A percentile compares a stretch with the other conserved stretches of the same genome.
Evolutionary conservation across 345 rosid genomes (phyloP).

Genomic region (Citrus inodora): DNA sequence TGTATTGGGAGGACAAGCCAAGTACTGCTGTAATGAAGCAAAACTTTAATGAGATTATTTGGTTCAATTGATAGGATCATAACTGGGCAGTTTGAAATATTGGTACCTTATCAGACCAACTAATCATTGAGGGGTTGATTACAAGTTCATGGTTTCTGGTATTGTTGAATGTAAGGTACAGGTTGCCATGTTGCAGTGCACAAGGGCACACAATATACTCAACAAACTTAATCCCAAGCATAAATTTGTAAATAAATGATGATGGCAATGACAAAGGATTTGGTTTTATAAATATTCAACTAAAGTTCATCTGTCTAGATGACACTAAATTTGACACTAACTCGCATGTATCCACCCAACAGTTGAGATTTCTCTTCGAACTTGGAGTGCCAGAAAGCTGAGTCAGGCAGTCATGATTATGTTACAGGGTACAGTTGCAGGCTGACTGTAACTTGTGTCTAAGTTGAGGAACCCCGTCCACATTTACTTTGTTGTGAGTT

Average conservation of each 20-base stretch:
- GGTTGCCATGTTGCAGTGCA: not conserved
- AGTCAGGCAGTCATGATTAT: not conserved
- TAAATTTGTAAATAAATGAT: not conserved
- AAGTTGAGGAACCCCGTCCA: not conserved
- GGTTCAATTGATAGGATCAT: not conserved
- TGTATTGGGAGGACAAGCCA: not conserved
- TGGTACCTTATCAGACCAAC: not conserved
- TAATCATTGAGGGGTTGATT: not conserved
- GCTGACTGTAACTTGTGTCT: not conserved
- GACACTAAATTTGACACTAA: not conserved
- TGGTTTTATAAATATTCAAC: not conserved
- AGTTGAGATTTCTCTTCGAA: not conserved
- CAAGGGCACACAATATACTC: not conserved
- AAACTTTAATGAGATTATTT: not conserved
- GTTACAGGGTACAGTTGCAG: not conserved
- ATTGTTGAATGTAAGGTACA: conserved; percentile 1
- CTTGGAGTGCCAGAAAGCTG: not conserved
- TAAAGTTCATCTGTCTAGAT: not conserved
- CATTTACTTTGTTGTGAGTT: not conserved
- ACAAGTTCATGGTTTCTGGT: not conserved
- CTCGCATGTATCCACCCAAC: not conserved
- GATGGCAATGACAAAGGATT: not conserved
- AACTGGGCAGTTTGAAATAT: not conserved
- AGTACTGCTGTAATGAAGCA: not conserved
- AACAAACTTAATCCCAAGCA: not conserved